A percentile compares a stretch with the other conserved stretches of the same genome.
These are phyloP conservation scores for Myxozyma neotropica DNA, from an alignment of 805 yeast species.

Conservation along the genomic window DNA sequence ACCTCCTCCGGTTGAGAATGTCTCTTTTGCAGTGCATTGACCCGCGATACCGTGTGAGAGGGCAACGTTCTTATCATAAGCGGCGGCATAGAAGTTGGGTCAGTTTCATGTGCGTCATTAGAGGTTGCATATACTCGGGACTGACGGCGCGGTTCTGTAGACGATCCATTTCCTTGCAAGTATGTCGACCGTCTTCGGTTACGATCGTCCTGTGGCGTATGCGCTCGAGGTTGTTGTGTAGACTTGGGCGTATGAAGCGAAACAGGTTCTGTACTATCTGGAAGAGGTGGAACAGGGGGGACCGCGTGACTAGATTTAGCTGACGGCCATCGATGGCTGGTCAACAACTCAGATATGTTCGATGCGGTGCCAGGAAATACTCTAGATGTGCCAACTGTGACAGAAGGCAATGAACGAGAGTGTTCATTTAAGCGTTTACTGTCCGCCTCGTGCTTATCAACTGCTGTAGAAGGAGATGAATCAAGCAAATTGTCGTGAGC, in stretches of 20 bases:
- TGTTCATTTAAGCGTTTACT: not conserved
- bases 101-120: not conserved
- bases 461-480: not conserved
- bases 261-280: slow-evolving; percentile 14
- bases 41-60: slow-evolving; percentile 16
- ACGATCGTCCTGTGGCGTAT: slow-evolving; percentile 11
- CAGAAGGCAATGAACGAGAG: not conserved
- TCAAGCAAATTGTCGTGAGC: not conserved
- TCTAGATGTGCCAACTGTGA: not conserved
- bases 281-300: slow-evolving; percentile 33
- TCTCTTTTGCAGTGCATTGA: slow-evolving; percentile 7
- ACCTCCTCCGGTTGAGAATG: not conserved
- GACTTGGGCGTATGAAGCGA: slow-evolving; percentile 12
- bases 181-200: slow-evolving; percentile 7
- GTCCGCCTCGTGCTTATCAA: not conserved
- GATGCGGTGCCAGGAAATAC: not conserved
- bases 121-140: slow-evolving; percentile 8
- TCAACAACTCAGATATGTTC: not conserved
- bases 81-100: slow-evolving; percentile 14
- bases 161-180: slow-evolving; percentile 12
- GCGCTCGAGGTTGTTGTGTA: not conserved
- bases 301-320: not conserved
- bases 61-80: slow-evolving; percentile 14
- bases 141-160: slow-evolving; percentile 20
- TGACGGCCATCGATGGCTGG: not conserved